Percentiles rank a stretch among this genome's conserved stretches.
These are phyloP conservation scores for Piper longum DNA, from an alignment of 164 flowering plant genomes.

Conservation along the genomic window DNA sequence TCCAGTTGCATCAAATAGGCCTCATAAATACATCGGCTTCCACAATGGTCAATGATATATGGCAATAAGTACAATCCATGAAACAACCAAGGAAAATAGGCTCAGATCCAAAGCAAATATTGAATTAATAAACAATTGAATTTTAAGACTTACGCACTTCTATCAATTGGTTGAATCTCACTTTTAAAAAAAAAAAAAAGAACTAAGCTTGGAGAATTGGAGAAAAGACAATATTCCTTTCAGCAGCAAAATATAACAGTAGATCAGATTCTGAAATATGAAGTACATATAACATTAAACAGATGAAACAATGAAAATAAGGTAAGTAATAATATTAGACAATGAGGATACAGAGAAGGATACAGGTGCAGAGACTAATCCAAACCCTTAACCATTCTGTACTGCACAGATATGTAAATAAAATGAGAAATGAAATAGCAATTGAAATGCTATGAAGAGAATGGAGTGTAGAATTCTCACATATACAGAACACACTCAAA, in stretches of 20 bases:
- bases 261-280: too few species aligned
- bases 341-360: conserved; percentile 83
- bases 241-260: too few species aligned
- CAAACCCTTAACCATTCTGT: conserved; percentile 44
- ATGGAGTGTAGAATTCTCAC: neutral
- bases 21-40: too few species aligned
- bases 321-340: neutral
- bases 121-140: too few species aligned
- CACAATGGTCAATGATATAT: too few species aligned
- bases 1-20: too few species aligned
- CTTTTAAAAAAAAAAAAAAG: too few species aligned
- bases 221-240: too few species aligned
- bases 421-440: conserved; percentile 16
- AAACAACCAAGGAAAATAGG: too few species aligned
- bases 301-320: too few species aligned
- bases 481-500: neutral
- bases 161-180: neutral
- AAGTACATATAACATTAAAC: neutral
- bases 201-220: too few species aligned
- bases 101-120: neutral
- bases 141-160: neutral
- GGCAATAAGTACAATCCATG: neutral
- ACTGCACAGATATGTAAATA: conserved; percentile 46
- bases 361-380: conserved; percentile 42
- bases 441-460: neutral